Evolutionary conservation across 2,329 filamentous ascomycete genomes (phyloP).

Genomic region (Metarhizium brunneum): DNA sequence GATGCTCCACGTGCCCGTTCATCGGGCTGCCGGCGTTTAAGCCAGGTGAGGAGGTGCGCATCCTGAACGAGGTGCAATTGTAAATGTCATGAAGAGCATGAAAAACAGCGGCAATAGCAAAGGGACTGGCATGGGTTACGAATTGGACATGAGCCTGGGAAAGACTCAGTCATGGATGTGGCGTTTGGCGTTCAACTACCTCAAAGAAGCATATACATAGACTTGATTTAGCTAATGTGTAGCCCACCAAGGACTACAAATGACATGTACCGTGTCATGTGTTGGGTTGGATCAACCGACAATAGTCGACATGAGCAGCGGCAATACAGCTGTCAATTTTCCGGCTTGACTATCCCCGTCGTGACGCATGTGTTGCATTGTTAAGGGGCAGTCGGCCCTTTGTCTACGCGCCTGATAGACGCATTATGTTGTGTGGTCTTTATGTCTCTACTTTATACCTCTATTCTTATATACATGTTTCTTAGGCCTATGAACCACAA

Average conservation of each 20-base stretch:
- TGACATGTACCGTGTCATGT: background rate
- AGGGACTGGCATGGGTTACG: background rate
- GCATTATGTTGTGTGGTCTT: too few species aligned
- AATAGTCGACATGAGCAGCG: background rate
- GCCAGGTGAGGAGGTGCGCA: constrained; percentile 84
- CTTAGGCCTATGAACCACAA: too few species aligned
- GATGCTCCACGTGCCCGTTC: constrained; percentile 67
- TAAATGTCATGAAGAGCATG: constrained; percentile 26
- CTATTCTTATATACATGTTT: too few species aligned
- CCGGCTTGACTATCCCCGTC: background rate
- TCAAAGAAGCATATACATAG: background rate
- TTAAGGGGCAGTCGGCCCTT: too few species aligned
- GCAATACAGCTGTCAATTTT: background rate
- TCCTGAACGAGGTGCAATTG: constrained; percentile 81
- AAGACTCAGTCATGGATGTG: constrained; percentile 2
- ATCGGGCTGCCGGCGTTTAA: constrained; percentile 93
- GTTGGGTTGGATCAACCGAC: background rate
- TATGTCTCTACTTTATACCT: too few species aligned
- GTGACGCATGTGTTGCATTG: background rate
- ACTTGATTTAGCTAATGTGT: background rate
- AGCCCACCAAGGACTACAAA: background rate
- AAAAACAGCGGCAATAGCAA: background rate
- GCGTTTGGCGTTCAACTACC: constrained; percentile 3
- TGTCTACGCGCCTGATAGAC: too few species aligned
- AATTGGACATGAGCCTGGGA: background rate